These are phyloP conservation scores for Rhizopogon roseolus DNA, from an alignment of 768 basidiomycete species.

Conservation along the genomic window DNA sequence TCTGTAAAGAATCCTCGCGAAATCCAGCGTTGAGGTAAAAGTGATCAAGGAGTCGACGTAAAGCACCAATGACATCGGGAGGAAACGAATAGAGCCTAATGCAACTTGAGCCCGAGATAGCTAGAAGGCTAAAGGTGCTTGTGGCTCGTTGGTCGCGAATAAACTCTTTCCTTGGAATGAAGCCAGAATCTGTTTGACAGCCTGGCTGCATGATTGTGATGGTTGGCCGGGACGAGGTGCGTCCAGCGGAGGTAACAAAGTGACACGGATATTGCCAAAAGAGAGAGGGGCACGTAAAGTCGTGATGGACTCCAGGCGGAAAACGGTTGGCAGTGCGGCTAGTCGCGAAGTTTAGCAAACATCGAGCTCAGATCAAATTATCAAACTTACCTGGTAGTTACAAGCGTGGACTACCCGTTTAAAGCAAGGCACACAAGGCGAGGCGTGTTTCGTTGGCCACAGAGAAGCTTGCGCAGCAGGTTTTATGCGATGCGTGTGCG, in stretches of 20 bases:
- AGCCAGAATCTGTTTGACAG: constrained; percentile 40
- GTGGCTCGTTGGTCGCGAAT: constrained; percentile 48
- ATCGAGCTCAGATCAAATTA: background rate
- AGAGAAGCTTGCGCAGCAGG: background rate
- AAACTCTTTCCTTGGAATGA: constrained; percentile 72
- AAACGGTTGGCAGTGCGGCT: constrained; percentile 29
- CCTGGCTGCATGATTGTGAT: constrained; percentile 26
- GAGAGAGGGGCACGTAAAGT: constrained; percentile 7
- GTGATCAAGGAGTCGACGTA: constrained; percentile 53
- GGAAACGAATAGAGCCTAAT: constrained; percentile 72
- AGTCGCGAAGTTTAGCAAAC: background rate
- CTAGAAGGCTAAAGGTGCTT: constrained; percentile 64
- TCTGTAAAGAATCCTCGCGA: constrained; percentile 52
- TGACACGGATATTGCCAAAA: constrained; percentile 21
- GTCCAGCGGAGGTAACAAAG: constrained; percentile 15
- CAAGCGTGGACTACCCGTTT: background rate
- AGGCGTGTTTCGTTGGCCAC: background rate
- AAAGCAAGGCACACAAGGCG: constrained; percentile 2
- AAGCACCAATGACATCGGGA: constrained; percentile 41
- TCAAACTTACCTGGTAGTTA: background rate
- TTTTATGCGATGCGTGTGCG: background rate
- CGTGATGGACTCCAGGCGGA: constrained; percentile 33
- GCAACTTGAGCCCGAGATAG: constrained; percentile 59
- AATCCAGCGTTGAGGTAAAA: constrained; percentile 38
- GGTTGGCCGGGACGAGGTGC: constrained; percentile 19